phyloP scores from a whole-genome alignment of 768 basidiomycete genomes.

The Infundibulicybe gibba region DNA sequence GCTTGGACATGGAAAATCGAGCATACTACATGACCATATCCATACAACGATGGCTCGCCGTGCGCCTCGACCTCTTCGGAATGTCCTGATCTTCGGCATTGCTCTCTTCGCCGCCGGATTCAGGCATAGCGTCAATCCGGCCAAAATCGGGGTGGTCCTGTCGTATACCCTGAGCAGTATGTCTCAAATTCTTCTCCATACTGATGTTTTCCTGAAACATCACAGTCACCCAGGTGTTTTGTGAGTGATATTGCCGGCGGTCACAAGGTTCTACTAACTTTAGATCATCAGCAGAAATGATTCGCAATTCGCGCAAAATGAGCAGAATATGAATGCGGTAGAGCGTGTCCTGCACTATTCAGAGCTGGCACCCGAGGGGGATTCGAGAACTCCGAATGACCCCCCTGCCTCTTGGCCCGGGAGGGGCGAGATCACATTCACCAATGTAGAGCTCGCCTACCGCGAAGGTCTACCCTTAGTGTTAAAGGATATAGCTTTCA shows the following conservation, averaged over 20 bases:
- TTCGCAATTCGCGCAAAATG: constrained; percentile 55
- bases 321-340: constrained; percentile 72
- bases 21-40: constrained; percentile 64
- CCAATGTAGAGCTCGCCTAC: constrained; percentile 52
- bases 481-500: constrained; percentile 56
- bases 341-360: constrained; percentile 68
- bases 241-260: constrained; percentile 20
- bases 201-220: background rate
- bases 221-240: constrained; percentile 43
- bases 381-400: constrained; percentile 33
- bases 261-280: too few relatives aligned
- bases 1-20: constrained; percentile 56
- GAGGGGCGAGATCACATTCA: constrained; percentile 50
- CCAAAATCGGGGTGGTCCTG: constrained; percentile 61
- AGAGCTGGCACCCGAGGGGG: constrained; percentile 56
- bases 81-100: constrained; percentile 67
- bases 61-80: constrained; percentile 65
- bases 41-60: constrained; percentile 62
- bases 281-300: constrained; percentile 43
- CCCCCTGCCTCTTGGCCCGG: constrained; percentile 46
- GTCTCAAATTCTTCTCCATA: constrained; percentile 9
- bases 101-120: constrained; percentile 66
- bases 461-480: constrained; percentile 62
- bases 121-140: constrained; percentile 48
- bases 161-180: constrained; percentile 51